A percentile compares a stretch with the other conserved stretches of the same genome.
phyloP scores from a whole-genome alignment of 2,329 filamentous ascomycete genomes.

The Ceratocystiopsis minuta region DNA sequence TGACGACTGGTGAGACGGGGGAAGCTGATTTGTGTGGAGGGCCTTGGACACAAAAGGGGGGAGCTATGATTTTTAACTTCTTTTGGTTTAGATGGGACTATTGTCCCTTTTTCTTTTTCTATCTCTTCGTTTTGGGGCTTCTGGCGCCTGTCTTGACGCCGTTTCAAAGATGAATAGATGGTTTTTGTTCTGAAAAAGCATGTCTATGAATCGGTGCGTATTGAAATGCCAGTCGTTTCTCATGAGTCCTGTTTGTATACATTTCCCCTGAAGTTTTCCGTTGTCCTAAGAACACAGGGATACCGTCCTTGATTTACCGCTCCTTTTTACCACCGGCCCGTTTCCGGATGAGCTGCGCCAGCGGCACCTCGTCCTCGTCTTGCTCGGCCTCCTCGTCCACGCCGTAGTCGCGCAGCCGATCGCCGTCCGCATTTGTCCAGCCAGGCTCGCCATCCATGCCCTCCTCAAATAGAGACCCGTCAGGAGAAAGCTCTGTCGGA shows the following conservation, averaged over 20 bases:
- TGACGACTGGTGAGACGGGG: constrained; percentile 42
- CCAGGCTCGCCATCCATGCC: constrained; percentile 31
- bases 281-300: too few relatives aligned
- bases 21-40: too few relatives aligned
- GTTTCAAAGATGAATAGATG: background rate
- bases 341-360: constrained; percentile 47
- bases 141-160: background rate
- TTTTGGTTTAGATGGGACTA: background rate
- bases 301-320: too few relatives aligned
- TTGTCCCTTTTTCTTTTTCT: background rate
- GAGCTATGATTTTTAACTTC: background rate
- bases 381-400: constrained; percentile 57
- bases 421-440: constrained; percentile 63
- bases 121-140: background rate
- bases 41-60: too few relatives aligned
- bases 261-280: background rate
- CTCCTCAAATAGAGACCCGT: too few relatives aligned
- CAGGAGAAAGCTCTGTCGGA: constrained; percentile 6
- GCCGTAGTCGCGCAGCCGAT: constrained; percentile 57
- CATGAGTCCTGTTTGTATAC: background rate
- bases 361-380: constrained; percentile 41
- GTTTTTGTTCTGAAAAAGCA: background rate
- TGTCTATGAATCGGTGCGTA: background rate
- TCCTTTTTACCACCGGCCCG: constrained; percentile 20
- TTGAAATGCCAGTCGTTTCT: constrained; percentile 8